A percentile compares a stretch with the other conserved stretches of the same genome.
These are phyloP conservation scores for Cercospora sojina DNA, from an alignment of 2,329 filamentous ascomycete genomes.

Conservation along the genomic window DNA sequence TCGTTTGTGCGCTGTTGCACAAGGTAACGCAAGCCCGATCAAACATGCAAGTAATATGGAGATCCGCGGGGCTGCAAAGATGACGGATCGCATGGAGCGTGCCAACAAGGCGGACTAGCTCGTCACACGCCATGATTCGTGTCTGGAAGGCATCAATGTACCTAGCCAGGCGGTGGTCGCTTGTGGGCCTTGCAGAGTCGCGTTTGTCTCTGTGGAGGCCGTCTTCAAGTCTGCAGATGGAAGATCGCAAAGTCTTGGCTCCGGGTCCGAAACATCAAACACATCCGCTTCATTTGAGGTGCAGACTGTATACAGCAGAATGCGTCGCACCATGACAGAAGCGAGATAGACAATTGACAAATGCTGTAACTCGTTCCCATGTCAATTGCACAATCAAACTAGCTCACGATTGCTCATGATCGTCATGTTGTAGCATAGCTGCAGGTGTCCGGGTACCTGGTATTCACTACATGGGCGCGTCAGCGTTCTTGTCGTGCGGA, in stretches of 20 bases:
- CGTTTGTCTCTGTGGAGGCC: not conserved
- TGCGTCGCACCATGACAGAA: not conserved
- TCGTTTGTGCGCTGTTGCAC: constrained; percentile 2
- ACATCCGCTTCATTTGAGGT: not conserved
- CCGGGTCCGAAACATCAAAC: not conserved
- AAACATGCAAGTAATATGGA: constrained; percentile 15
- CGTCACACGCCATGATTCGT: not conserved
- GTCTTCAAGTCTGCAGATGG: not conserved
- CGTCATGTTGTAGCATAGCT: not conserved
- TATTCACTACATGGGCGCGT: not conserved
- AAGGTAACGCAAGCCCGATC: constrained; percentile 14
- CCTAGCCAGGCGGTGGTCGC: not conserved
- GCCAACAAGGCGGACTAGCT: not conserved
- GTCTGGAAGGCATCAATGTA: not conserved
- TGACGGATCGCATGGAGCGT: constrained; percentile 5
- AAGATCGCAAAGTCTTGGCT: not conserved
- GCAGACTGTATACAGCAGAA: not conserved
- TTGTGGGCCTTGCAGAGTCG: not conserved
- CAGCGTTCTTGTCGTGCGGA: not conserved
- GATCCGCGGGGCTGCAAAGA: constrained; percentile 10
- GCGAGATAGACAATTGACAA: not conserved
- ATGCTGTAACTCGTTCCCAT: not conserved
- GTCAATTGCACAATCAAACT: not conserved
- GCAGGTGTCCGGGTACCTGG: not conserved
- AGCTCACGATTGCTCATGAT: not conserved